Percentiles rank a stretch among this genome's conserved stretches.
Conservation (phyloP, 306 rosid species). For the Malus sylvestris region DNA sequence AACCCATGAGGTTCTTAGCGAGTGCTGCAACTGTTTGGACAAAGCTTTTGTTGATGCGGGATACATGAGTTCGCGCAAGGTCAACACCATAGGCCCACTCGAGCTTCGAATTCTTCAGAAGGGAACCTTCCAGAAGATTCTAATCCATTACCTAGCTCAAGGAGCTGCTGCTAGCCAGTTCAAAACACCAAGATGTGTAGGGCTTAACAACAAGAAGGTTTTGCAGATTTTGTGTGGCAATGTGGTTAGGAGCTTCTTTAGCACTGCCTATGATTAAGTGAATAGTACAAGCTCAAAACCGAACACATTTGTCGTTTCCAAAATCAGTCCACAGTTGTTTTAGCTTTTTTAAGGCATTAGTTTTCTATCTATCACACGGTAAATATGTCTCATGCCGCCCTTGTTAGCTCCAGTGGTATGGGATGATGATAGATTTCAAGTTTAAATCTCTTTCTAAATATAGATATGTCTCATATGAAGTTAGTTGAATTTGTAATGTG, state of each 20-base stretch:
- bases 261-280: constrained; percentile 50
- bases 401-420: not conserved
- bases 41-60: constrained; percentile 66
- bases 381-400: not conserved
- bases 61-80: constrained; percentile 55
- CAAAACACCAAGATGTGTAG: constrained; percentile 81
- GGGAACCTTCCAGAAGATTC: constrained; percentile 76
- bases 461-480: not conserved
- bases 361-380: not conserved
- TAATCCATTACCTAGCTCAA: constrained; percentile 50
- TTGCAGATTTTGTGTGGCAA: constrained; percentile 56
- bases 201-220: constrained; percentile 38
- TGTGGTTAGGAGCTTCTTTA: constrained; percentile 52
- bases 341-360: not conserved
- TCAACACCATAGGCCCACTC: constrained; percentile 51
- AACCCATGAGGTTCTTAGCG: constrained; percentile 48
- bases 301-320: not conserved
- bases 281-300: not conserved
- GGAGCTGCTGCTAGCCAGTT: constrained; percentile 71
- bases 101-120: constrained; percentile 60
- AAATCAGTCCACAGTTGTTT: not conserved
- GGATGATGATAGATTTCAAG: not conserved
- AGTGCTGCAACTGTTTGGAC: constrained; percentile 76
- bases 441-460: not conserved
- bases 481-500: not conserved